Evolutionary conservation across 2,329 filamentous ascomycete genomes (phyloP).

Genomic region (Fusarium circinatum): DNA sequence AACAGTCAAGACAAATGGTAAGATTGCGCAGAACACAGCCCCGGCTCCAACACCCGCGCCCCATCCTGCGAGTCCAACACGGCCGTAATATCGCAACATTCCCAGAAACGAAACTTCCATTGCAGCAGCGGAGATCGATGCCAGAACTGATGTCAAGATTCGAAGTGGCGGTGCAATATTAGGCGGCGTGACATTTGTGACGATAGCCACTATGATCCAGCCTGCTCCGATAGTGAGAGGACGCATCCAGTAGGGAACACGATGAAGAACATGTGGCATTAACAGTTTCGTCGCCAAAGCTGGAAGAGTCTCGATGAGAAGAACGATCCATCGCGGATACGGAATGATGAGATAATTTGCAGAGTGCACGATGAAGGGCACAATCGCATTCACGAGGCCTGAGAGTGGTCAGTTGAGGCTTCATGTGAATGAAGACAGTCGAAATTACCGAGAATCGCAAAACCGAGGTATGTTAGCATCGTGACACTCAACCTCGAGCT

Average conservation of each 20-base stretch:
- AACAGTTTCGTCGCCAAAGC: constrained; percentile 44
- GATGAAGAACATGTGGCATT: constrained; percentile 44
- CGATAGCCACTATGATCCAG: constrained; percentile 45
- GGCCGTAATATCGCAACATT: constrained; percentile 45
- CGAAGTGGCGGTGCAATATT: constrained; percentile 48
- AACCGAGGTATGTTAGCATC: constrained; percentile 40
- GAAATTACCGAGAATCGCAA: constrained; percentile 41
- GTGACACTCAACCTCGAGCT: constrained; percentile 6
- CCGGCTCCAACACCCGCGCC: constrained; percentile 49
- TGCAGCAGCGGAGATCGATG: constrained; percentile 44
- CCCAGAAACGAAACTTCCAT: constrained; percentile 49
- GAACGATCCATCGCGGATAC: constrained; percentile 46
- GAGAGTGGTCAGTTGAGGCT: constrained; percentile 6
- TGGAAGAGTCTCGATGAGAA: constrained; percentile 48
- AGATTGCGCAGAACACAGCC: constrained; percentile 41
- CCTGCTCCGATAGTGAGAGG: constrained; percentile 40
- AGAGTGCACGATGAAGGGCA: constrained; percentile 47
- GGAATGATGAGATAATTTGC: constrained; percentile 51
- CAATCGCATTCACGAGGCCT: constrained; percentile 47
- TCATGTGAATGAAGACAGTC: not conserved
- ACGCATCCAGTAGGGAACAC: constrained; percentile 44
- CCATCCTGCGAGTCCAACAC: constrained; percentile 49
- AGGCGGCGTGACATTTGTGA: constrained; percentile 46
- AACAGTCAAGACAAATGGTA: constrained; percentile 46
- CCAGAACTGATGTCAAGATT: constrained; percentile 45